These are phyloP conservation scores for Agaricus subrufescens DNA, from an alignment of 768 basidiomycete species.

Conservation along the genomic window DNA sequence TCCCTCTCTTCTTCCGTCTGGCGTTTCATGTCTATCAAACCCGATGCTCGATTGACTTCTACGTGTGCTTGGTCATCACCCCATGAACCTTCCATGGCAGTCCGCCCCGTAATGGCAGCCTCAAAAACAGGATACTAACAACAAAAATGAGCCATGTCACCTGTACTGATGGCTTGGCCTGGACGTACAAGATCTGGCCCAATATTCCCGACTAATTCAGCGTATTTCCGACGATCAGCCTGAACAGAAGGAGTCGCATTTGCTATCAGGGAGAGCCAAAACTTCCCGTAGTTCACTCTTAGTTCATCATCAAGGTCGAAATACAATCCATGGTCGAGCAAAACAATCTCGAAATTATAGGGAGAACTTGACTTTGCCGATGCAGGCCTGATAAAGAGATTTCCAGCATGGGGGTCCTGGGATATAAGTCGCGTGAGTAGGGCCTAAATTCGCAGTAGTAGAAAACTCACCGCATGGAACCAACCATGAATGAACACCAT, in stretches of 20 bases:
- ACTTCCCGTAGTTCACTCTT: constrained; percentile 77
- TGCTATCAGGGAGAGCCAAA: constrained; percentile 88
- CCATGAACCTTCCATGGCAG: constrained; percentile 64
- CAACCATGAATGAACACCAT: constrained; percentile 97
- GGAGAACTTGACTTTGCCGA: constrained; percentile 61
- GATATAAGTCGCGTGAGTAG: constrained; percentile 1
- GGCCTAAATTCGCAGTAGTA: neutral
- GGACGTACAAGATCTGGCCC: constrained; percentile 74
- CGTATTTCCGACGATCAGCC: constrained; percentile 78
- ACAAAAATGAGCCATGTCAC: constrained; percentile 1
- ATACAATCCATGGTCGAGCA: constrained; percentile 92
- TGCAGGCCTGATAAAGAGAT: constrained; percentile 84
- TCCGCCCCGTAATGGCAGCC: constrained; percentile 88
- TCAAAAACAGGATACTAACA: constrained; percentile 89
- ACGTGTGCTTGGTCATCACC: constrained; percentile 31
- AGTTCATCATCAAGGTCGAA: constrained; percentile 83
- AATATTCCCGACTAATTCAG: constrained; percentile 87
- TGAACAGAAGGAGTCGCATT: constrained; percentile 60
- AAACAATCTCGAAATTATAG: constrained; percentile 93
- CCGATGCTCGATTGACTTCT: constrained; percentile 59
- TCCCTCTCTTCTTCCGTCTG: constrained; percentile 78
- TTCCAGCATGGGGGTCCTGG: constrained; percentile 91
- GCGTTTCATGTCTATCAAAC: constrained; percentile 70
- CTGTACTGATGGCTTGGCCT: neutral
- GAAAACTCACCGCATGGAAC: constrained; percentile 67